phyloP scores from a whole-genome alignment of 148 eudicot genomes.

The Vaccinium vitisidaea region DNA sequence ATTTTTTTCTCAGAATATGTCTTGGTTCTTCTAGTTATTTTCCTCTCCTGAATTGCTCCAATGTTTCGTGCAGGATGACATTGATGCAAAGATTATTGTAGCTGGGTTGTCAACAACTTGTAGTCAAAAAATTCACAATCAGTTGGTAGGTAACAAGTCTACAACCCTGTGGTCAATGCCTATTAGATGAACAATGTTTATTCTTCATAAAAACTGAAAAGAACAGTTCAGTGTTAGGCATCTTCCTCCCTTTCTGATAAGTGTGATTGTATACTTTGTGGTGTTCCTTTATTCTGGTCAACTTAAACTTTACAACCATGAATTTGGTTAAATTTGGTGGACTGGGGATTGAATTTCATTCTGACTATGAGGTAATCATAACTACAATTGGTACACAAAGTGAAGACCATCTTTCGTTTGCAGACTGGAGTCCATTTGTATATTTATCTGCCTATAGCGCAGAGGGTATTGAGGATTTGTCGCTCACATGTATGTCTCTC shows the following conservation, averaged over 20 bases:
- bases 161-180: neutral
- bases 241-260: neutral
- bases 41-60: conserved; percentile 15
- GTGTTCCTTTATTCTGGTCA: neutral
- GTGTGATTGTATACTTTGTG: neutral
- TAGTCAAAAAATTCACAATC: conserved; percentile 98
- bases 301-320: neutral
- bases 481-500: neutral
- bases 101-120: conserved; percentile 96
- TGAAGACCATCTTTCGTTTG: neutral
- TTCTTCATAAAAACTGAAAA: neutral
- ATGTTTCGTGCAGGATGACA: conserved; percentile 59
- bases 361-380: neutral
- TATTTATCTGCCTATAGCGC: neutral
- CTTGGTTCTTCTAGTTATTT: conserved; percentile 28
- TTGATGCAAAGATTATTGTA: conserved; percentile 75
- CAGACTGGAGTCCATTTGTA: neutral
- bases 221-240: neutral
- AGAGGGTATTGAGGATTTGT: neutral
- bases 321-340: neutral
- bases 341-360: neutral
- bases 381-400: neutral
- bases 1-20: neutral
- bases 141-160: conserved; percentile 57
- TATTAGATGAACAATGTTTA: neutral